phyloP scores from a whole-genome alignment of 768 basidiomycete genomes.

The Boletus fagicola region DNA sequence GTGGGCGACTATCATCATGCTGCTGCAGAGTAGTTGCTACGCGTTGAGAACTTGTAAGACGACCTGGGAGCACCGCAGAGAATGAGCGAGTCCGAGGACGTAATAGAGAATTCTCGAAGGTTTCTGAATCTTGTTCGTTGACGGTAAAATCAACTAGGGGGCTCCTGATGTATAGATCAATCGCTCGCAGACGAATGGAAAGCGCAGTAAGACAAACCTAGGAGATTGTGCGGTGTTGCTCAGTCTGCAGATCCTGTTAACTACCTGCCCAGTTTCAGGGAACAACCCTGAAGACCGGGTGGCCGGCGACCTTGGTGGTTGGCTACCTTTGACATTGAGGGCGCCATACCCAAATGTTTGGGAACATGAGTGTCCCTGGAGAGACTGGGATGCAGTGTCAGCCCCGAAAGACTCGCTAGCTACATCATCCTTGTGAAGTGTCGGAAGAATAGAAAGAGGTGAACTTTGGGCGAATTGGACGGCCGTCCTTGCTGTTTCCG shows the following conservation, averaged over 20 bases:
- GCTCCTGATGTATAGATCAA: constrained; percentile 7
- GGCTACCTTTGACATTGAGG: background rate
- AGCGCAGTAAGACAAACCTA: constrained; percentile 5
- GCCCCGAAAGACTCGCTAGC: background rate
- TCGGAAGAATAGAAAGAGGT: background rate
- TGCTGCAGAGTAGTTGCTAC: constrained; percentile 2
- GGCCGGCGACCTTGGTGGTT: background rate
- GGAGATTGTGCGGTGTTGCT: background rate
- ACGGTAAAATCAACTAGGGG: background rate
- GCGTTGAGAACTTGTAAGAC: background rate
- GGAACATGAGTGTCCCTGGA: background rate
- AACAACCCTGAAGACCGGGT: background rate
- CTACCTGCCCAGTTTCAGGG: background rate
- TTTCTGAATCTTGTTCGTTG: background rate
- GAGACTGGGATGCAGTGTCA: background rate
- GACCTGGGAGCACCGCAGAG: background rate
- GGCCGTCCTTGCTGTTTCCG: background rate
- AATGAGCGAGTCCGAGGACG: background rate
- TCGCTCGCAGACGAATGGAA: background rate
- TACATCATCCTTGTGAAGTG: background rate
- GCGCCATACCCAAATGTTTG: background rate
- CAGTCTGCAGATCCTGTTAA: background rate
- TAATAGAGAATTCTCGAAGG: background rate
- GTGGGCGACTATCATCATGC: background rate
- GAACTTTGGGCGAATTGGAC: background rate